These are phyloP conservation scores for Xylaria castorea DNA, from an alignment of 495 filamentous ascomycete species.

Conservation along the genomic window DNA sequence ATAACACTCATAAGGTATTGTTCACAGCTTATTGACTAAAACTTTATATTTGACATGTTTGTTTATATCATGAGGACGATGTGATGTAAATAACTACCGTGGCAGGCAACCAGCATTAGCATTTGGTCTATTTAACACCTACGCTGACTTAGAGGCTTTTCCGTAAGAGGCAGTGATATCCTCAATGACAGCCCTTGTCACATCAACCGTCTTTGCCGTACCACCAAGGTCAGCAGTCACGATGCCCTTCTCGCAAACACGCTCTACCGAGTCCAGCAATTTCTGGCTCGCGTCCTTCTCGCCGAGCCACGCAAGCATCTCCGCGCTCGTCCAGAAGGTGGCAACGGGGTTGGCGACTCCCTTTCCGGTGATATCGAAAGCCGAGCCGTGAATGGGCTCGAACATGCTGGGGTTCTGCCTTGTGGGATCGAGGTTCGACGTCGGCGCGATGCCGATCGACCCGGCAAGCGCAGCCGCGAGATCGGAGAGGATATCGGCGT, in stretches of 20 bases:
- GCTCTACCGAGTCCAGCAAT: constrained; percentile 66
- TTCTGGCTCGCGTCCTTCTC: constrained; percentile 60
- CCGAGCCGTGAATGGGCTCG: constrained; percentile 72
- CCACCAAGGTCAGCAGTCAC: constrained; percentile 69
- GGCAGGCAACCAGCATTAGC: no score
- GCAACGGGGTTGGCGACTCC: constrained; percentile 72
- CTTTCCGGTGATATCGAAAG: constrained; percentile 72
- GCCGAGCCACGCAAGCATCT: constrained; percentile 73
- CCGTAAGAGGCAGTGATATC: constrained; percentile 55
- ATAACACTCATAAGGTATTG: no score
- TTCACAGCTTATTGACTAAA: no score
- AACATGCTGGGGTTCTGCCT: constrained; percentile 68
- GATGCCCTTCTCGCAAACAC: constrained; percentile 63
- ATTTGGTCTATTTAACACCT: neutral
- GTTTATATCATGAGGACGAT: no score
- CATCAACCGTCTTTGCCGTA: constrained; percentile 58
- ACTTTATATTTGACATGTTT: no score
- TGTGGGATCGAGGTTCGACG: constrained; percentile 69
- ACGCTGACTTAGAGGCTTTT: neutral
- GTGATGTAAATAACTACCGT: no score
- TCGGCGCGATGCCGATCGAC: constrained; percentile 65
- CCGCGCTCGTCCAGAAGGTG: constrained; percentile 71
- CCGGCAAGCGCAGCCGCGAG: constrained; percentile 64
- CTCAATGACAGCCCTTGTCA: constrained; percentile 66
- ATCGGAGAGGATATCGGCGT: constrained; percentile 64